Percentiles rank a stretch among this genome's conserved stretches.
Evolutionary conservation across 75 land plant genomes (phyloP).

Genomic region (Sequoiadendron giganteum): DNA sequence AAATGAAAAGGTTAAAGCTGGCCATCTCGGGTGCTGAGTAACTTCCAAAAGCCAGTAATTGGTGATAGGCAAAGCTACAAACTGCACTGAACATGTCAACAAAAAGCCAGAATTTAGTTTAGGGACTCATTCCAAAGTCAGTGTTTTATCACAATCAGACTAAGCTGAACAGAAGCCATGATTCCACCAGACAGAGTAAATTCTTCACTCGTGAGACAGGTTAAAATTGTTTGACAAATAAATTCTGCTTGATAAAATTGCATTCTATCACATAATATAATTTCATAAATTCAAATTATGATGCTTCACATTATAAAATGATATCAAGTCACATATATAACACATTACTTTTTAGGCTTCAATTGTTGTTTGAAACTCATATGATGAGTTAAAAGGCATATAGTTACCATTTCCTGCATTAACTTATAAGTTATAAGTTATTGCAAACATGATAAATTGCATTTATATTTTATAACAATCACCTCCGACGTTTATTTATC

Average conservation of each 20-base stretch:
- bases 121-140: background rate
- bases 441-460: background rate
- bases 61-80: background rate
- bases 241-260: background rate
- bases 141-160: background rate
- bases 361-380: background rate
- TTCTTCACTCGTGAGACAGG: background rate
- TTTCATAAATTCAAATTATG: background rate
- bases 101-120: background rate
- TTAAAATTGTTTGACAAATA: background rate
- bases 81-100: background rate
- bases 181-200: background rate
- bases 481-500: background rate
- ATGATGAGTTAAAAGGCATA: too few species aligned
- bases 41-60: background rate
- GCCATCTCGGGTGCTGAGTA: background rate
- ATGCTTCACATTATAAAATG: background rate
- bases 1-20: background rate
- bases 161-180: background rate
- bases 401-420: background rate
- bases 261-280: background rate
- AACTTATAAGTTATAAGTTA: background rate
- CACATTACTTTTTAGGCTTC: background rate
- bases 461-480: background rate
- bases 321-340: background rate